Evolutionary conservation across 2,329 filamentous ascomycete species (phyloP), one percentile per base, ranked within the genome.

Genomic region (Stylonectria norvegica): DNA sequence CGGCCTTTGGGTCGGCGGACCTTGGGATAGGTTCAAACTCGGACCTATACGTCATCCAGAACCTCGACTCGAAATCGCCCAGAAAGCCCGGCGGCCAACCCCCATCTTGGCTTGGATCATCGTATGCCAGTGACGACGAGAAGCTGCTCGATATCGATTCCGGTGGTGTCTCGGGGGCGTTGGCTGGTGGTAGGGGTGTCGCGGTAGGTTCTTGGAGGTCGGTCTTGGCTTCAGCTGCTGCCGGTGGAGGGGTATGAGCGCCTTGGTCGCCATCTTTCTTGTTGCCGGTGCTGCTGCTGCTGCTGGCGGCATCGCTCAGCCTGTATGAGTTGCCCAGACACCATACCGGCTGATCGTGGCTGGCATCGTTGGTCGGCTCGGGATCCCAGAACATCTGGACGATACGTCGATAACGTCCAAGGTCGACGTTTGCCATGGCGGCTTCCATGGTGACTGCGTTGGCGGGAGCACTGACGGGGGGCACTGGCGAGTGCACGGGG

Each of bases 11-110:
- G 51, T 91, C 85, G 38, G 77, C 73, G 4, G 86, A 90, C 62
- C 83, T 87, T 14, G 86, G 76, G 59, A 98, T 98, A 1, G 81
- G 74, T 8, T 82, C 72, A 61, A 98, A 98, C 52, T 85, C 85
- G 18, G 84, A 93, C 36, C 93, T 81, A 60, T 98, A 98, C 8
- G 91, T 97, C 77, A 98, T 87, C 91, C 93, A 97, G 63, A 96
- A 80, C 46, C 81, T 81, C 5, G 91, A 90, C 62, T 95, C 89
- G 57, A 97, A 94, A 64, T 98, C 93, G 45, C 89, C 85, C 22
- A 97, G 70, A 57, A 98, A 98, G 4, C 79, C 75, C 8, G 77
- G 69, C 8, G 93, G 93, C 93, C 93, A 98, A 43, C 85, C 83
- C 11, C 70, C 69, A 44, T 71, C 70, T 14, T 65, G 58, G 4